Base-by-base conservation (phyloP, 75 land plant genomes). In the Isoetes taiwanensis region DNA sequence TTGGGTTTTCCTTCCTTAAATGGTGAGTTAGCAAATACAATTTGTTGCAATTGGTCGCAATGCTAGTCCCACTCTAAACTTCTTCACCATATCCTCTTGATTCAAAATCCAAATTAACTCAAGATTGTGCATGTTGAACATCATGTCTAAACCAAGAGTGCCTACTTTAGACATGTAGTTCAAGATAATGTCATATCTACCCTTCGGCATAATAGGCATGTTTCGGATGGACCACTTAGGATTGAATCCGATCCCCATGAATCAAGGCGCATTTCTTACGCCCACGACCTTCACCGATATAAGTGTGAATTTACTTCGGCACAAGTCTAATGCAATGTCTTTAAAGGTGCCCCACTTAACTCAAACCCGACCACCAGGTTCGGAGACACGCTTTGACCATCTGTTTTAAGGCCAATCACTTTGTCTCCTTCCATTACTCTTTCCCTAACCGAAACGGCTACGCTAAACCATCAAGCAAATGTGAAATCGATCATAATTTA, bases 301-400 rank as follows among this genome's bases (percentile, higher is more conserved):
- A 94, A 80, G 64, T 94, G 99, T 41, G 99, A 94, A 61, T 94
- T 94, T 30, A 94, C 96, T 55, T 94, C 99, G 14, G 99, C 99
- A 78, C 99, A 94, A 21, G 99, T 94, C 59, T 94, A 96, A 66
- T 94, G 99, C 57, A 94, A 32, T 14, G 99, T 94, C 62, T 89
- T 86, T 48, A 94, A 78, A 41, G 99, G 99, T 30, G 99, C 99
- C 61, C 99, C 99, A 72, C 99, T 94, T 38, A 94, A 83, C 66
- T 94, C 99, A 76, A 94, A 94, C 57, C 88, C 96, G 21, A 95
- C 99, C 28, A 95, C 99, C 48, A 96, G 99, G 62, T 94, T 96
- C 62, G 88, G 54, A 23, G 99, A 94, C 28, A 94, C 78, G 63
- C 99, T 94, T 81, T 94, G 99, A 50, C 93, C 86, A 52, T 82